A percentile compares a stretch with the other conserved stretches of the same genome.
These are phyloP conservation scores for Pilobolus umbonatus DNA, from an alignment of 192 early-diverging fungal species.

Conservation along the genomic window DNA sequence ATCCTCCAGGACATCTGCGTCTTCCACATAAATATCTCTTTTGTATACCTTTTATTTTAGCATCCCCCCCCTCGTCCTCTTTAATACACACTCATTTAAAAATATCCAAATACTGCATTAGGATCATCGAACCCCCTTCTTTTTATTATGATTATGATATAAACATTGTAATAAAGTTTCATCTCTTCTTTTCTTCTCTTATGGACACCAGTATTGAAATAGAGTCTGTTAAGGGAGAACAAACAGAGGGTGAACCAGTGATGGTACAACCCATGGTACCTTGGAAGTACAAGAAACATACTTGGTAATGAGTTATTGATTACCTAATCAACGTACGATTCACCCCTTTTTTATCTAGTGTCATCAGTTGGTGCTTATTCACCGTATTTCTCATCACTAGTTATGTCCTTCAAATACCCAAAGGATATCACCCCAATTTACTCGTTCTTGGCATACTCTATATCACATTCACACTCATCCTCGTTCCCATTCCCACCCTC, in stretches of 20 bases:
- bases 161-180: too few relatives aligned
- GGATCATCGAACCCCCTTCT: too few relatives aligned
- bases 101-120: too few relatives aligned
- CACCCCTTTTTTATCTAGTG: slow-evolving; percentile 3
- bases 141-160: too few relatives aligned
- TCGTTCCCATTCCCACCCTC: slow-evolving; percentile 16
- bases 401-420: slow-evolving; percentile 26
- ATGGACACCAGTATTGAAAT: not conserved
- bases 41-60: not conserved
- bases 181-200: too few relatives aligned
- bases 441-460: slow-evolving; percentile 28
- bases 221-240: not conserved
- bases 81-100: too few relatives aligned
- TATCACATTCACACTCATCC: slow-evolving; percentile 18
- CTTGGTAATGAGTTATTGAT: not conserved
- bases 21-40: not conserved
- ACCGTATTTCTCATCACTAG: slow-evolving; percentile 28
- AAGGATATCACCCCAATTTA: slow-evolving; percentile 28
- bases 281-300: not conserved
- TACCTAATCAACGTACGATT: not conserved
- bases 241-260: not conserved
- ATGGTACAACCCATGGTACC: not conserved
- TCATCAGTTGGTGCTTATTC: slow-evolving; percentile 19
- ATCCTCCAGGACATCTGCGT: slow-evolving; percentile 6
- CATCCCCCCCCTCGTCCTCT: too few relatives aligned